Percentiles rank a stretch among this genome's conserved stretches.
phyloP scores from a whole-genome alignment of 116 monocot species.

The Zostera marina region DNA sequence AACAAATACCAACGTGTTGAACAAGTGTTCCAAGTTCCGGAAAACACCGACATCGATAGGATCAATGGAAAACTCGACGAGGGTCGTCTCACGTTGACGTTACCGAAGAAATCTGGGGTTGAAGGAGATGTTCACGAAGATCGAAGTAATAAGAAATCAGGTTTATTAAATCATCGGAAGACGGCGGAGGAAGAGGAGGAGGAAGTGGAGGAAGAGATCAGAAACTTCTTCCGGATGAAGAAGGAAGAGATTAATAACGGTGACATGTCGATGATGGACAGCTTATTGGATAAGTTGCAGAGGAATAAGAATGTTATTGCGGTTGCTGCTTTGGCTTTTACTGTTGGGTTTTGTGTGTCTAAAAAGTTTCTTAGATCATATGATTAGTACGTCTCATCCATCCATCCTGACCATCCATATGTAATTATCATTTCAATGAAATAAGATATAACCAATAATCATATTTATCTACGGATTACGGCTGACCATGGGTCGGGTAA shows the following conservation, averaged over 20 bases:
- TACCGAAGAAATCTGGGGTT: slow-evolving; percentile 22
- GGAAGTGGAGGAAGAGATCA: background rate
- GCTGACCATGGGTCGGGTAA: too few species aligned
- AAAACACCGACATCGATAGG: slow-evolving; percentile 25
- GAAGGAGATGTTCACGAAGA: background rate
- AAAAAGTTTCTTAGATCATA: slow-evolving; percentile 1
- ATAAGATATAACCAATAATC: too few species aligned
- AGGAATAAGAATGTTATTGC: slow-evolving; percentile 32
- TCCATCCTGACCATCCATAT: too few species aligned
- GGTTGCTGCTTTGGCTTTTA: slow-evolving; percentile 22
- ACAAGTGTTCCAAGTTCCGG: slow-evolving; percentile 23
- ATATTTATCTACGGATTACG: too few species aligned
- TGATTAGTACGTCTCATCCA: background rate
- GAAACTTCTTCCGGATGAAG: background rate
- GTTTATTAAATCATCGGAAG: background rate
- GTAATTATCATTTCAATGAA: too few species aligned
- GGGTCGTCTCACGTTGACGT: slow-evolving; percentile 19
- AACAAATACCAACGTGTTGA: slow-evolving; percentile 12
- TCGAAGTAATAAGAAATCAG: background rate
- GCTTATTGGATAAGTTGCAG: slow-evolving; percentile 19
- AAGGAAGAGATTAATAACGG: background rate
- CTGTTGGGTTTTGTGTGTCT: slow-evolving; percentile 6
- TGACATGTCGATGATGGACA: slow-evolving; percentile 8
- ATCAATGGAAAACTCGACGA: slow-evolving; percentile 38
- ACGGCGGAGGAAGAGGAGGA: background rate